Evolutionary conservation across 371 early-diverging fungal genomes (phyloP).

Genomic region (Apophysomyces variabilis): DNA sequence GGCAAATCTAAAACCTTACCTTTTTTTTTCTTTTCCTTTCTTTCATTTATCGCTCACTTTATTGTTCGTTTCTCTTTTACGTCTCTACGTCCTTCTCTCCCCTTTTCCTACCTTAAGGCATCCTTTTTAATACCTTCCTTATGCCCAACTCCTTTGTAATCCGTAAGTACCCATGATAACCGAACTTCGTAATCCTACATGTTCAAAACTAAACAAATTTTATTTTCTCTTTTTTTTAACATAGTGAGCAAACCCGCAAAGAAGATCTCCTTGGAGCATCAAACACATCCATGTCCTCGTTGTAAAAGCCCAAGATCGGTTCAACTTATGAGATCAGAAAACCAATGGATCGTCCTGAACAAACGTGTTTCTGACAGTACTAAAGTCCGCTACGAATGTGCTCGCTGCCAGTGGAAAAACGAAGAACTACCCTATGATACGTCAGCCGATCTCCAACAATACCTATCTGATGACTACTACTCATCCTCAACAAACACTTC

Average conservation of each 20-base stretch:
- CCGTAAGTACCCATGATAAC: neutral
- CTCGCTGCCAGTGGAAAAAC: conserved; percentile 46
- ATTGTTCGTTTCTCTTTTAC: neutral
- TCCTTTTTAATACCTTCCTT: neutral
- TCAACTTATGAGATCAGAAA: conserved; percentile 41
- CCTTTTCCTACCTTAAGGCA: neutral
- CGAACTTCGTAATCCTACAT: too few species aligned
- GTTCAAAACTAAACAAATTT: too few species aligned
- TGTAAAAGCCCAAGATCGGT: conserved; percentile 41
- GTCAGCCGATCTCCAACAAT: conserved; percentile 29
- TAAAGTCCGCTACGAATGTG: conserved; percentile 44
- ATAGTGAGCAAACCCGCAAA: conserved; percentile 29
- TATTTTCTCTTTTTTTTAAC: too few species aligned
- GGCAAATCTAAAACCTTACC: neutral
- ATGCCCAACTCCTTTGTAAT: conserved; percentile 6
- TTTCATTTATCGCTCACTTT: neutral
- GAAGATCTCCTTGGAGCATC: conserved; percentile 43
- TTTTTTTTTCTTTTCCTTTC: neutral
- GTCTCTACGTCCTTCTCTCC: neutral
- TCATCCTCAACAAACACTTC: conserved; percentile 2
- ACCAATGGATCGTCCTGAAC: conserved; percentile 37
- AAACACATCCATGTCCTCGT: conserved; percentile 39
- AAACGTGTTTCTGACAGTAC: conserved; percentile 38
- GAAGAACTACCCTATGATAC: conserved; percentile 36
- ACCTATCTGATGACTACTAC: conserved; percentile 13